Evolutionary conservation across 305 asterid species (phyloP).

Genomic region (Rubia balearica): DNA sequence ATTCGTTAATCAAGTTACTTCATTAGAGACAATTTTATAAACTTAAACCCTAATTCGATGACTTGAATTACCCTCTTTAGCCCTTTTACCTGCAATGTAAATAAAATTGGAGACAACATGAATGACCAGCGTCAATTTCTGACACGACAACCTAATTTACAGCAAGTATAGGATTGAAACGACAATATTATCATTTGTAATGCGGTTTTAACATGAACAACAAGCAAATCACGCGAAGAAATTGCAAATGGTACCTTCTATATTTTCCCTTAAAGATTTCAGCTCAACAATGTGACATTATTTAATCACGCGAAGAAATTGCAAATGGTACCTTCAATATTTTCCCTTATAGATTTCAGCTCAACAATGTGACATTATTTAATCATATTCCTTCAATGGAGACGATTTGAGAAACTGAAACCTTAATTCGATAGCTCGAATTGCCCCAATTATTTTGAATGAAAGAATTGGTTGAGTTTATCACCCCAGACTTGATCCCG

Average conservation of each 20-base stretch:
- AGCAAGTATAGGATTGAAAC: too few relatives aligned
- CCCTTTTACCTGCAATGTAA: neutral
- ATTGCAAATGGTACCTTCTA: neutral
- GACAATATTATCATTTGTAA: too few relatives aligned
- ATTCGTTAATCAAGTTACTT: too few relatives aligned
- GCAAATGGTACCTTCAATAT: conserved; percentile 1
- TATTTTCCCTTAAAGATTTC: too few relatives aligned
- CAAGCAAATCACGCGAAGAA: neutral
- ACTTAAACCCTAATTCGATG: too few relatives aligned
- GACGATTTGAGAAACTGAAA: neutral
- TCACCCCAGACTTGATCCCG: conserved; percentile 12
- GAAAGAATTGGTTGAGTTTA: neutral
- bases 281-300: too few relatives aligned
- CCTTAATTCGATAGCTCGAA: neutral
- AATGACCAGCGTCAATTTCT: too few relatives aligned
- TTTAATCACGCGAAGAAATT: neutral
- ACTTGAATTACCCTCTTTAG: neutral
- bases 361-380: neutral
- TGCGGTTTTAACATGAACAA: neutral
- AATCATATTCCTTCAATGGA: neutral
- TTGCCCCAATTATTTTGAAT: neutral
- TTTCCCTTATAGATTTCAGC: conserved; percentile 9
- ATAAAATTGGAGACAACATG: too few relatives aligned
- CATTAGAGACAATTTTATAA: too few relatives aligned
- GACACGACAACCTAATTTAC: neutral